phyloP scores from a whole-genome alignment of 805 yeast genomes.

The Ogataea methanolica region DNA sequence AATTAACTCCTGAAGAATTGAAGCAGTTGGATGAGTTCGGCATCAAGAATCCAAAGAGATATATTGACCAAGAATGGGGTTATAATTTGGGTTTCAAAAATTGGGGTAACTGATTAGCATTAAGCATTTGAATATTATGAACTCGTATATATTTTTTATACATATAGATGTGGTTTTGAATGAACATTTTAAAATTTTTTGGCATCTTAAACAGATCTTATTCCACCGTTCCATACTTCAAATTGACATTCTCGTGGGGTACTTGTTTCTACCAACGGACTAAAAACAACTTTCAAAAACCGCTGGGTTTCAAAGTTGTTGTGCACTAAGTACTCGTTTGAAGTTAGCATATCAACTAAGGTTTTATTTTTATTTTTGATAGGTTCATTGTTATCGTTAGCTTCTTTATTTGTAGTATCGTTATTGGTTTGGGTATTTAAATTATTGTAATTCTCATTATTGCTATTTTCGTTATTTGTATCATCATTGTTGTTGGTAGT shows the following conservation, averaged over 20 bases:
- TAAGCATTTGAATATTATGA: not conserved
- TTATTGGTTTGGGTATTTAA: too few species aligned
- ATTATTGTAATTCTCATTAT: too few species aligned
- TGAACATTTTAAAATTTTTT: not conserved
- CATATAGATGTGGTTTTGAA: not conserved
- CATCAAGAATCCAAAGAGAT: slow-evolving; percentile 29
- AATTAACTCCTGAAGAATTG: slow-evolving; percentile 35
- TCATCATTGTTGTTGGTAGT: not conserved
- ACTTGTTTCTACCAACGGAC: slow-evolving; percentile 21
- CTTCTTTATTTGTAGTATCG: too few species aligned
- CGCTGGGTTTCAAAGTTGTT: slow-evolving; percentile 30
- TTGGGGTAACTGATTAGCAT: slow-evolving; percentile 18
- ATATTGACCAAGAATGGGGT: slow-evolving; percentile 28
- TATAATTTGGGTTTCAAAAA: slow-evolving; percentile 29
- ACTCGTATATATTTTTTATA: not conserved
- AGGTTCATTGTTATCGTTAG: slow-evolving; percentile 7
- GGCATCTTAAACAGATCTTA: slow-evolving; percentile 17
- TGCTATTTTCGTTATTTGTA: too few species aligned
- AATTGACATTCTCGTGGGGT: slow-evolving; percentile 17
- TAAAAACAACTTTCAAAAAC: slow-evolving; percentile 25
- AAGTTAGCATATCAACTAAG: slow-evolving; percentile 19
- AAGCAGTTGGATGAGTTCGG: slow-evolving; percentile 27
- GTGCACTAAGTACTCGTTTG: slow-evolving; percentile 28
- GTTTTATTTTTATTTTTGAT: slow-evolving; percentile 10
- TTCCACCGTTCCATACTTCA: slow-evolving; percentile 36